Evolutionary conservation across 2,329 filamentous ascomycete species (phyloP).

Genomic region (Ophiostoma triangulosporum): DNA sequence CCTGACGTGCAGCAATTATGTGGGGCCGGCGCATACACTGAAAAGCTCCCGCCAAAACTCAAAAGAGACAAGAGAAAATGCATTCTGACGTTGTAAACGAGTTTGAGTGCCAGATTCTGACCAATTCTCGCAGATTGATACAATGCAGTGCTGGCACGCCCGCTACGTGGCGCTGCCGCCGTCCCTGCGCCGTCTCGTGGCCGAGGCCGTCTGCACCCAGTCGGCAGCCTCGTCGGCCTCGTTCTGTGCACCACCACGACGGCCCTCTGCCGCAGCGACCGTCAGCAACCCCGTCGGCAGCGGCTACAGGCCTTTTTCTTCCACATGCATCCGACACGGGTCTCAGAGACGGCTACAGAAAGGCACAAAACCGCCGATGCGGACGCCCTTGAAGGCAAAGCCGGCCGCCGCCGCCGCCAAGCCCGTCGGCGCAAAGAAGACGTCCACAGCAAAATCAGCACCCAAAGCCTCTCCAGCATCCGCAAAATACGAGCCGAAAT

Average conservation of each 20-base stretch:
- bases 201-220: constrained; percentile 7
- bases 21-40: not conserved
- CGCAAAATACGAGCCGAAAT: too few species aligned
- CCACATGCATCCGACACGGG: not conserved
- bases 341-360: not conserved
- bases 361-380: not conserved
- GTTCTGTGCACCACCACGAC: not conserved
- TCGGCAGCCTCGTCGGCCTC: not conserved
- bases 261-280: not conserved
- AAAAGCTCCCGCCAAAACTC: not conserved
- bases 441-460: not conserved
- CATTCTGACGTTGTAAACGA: not conserved
- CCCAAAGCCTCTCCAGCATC: not conserved
- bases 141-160: constrained; percentile 3
- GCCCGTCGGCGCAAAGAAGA: not conserved
- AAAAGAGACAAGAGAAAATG: too few species aligned
- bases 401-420: too few species aligned
- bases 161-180: constrained; percentile 15
- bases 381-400: not conserved
- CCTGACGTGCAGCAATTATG: not conserved
- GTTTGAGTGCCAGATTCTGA: not conserved
- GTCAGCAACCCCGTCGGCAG: not conserved
- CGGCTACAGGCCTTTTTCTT: not conserved
- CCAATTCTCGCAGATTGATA: not conserved
- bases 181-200: constrained; percentile 11